Conservation (phyloP, 225 moss, liverwort and hornwort species). For the Polytrichum commune region DNA sequence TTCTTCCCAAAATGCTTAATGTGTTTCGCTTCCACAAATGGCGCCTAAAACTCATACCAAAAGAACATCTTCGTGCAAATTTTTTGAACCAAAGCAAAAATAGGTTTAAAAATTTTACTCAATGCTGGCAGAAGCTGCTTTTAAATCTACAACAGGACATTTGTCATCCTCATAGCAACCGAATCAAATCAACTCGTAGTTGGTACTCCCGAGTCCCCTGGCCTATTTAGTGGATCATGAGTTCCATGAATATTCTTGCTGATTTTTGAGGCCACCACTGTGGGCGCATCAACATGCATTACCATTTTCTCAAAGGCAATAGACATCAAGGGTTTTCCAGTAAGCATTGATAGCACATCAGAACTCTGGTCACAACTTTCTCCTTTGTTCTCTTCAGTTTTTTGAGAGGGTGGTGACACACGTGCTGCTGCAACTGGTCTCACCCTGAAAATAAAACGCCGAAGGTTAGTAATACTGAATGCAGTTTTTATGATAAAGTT, state of each 20-base stretch:
- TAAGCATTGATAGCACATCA: conserved; percentile 55
- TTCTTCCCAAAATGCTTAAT: too few species aligned
- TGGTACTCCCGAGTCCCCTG: not conserved
- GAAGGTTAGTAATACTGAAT: too few species aligned
- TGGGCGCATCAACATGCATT: conserved; percentile 74
- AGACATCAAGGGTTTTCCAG: conserved; percentile 59
- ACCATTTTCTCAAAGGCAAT: conserved; percentile 72
- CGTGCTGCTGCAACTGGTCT: conserved; percentile 45
- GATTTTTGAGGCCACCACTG: conserved; percentile 18
- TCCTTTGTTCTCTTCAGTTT: not conserved
- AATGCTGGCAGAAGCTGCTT: too few species aligned
- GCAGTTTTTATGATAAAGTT: too few species aligned
- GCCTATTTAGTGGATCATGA: conserved; percentile 21
- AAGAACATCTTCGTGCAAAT: too few species aligned
- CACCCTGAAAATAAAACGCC: conserved; percentile 25
- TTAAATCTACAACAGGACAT: too few species aligned
- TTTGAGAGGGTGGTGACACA: conserved; percentile 18
- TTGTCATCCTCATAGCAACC: too few species aligned
- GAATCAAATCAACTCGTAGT: too few species aligned
- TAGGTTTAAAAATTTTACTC: too few species aligned
- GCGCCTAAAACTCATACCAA: too few species aligned
- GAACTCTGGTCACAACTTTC: conserved; percentile 18
- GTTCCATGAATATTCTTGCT: not conserved
- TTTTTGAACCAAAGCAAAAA: too few species aligned
- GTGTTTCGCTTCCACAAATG: too few species aligned